phyloP scores from a whole-genome alignment of 73 alveolate species.

The Diophrys sp. region DNA sequence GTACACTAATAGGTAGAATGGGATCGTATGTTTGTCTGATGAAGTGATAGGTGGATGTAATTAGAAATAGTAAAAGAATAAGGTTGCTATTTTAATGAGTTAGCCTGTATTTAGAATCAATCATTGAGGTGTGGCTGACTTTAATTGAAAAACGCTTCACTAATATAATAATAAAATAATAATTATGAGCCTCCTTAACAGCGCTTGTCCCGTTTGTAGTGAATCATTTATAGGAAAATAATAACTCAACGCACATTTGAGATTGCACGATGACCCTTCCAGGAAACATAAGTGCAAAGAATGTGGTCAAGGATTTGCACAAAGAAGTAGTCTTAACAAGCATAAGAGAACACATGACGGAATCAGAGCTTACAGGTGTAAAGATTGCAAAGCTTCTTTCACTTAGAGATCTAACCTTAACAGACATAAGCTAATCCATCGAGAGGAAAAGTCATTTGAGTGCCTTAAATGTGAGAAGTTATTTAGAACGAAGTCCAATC shows the following conservation, averaged over 20 bases:
- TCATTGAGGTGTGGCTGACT: too few species aligned
- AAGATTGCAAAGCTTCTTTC: not conserved
- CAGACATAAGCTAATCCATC: not conserved
- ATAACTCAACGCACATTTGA: not conserved
- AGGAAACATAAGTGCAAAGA: not conserved
- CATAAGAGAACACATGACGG: not conserved
- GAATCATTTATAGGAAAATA: too few species aligned
- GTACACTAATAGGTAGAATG: too few species aligned
- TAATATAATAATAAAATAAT: too few species aligned
- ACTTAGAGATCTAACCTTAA: not conserved
- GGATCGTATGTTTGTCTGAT: too few species aligned
- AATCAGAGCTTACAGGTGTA: not conserved
- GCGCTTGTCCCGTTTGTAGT: not conserved
- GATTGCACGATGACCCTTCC: not conserved
- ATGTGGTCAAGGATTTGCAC: not conserved
- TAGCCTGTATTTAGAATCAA: too few species aligned
- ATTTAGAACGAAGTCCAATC: not conserved
- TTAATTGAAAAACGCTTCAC: too few species aligned
- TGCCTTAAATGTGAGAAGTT: not conserved
- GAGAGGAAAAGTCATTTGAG: not conserved
- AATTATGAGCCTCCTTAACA: not conserved
- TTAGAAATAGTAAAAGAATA: too few species aligned
- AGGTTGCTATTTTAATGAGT: too few species aligned
- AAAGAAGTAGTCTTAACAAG: not conserved
- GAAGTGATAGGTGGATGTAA: too few species aligned